Percentiles rank a stretch among this genome's conserved stretches.
Conservation (phyloP, 257 asterid genomes). For the Osmanthus fragrans region DNA sequence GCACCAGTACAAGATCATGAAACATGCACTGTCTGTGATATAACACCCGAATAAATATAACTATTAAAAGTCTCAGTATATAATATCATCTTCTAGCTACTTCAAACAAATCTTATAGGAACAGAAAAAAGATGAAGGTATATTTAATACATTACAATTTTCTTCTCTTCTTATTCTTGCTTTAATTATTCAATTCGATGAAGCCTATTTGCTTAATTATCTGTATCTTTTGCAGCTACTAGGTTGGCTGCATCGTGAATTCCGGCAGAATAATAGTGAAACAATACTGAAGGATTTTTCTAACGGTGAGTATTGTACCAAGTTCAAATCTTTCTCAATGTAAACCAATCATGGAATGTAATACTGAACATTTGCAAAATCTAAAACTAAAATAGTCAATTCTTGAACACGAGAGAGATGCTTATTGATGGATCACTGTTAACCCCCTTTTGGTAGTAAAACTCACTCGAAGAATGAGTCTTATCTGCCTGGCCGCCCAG, state of each 20-base stretch:
- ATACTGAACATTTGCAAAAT: too few species aligned
- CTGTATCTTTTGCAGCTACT: conserved; percentile 40
- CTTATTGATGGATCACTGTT: too few species aligned
- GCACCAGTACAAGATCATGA: neutral
- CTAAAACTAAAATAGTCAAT: neutral
- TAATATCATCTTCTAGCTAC: neutral
- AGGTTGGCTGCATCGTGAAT: conserved; percentile 60
- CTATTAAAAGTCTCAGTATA: conserved; percentile 14
- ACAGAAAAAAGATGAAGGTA: conserved; percentile 44
- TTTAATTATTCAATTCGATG: neutral
- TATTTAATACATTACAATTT: conserved; percentile 10
- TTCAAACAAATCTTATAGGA: neutral
- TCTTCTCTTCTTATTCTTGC: neutral
- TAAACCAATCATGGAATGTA: neutral
- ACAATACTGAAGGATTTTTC: conserved; percentile 40
- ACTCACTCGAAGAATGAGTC: too few species aligned
- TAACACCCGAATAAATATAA: neutral
- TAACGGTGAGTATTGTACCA: conserved; percentile 33
- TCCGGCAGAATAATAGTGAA: conserved; percentile 43
- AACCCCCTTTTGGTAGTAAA: too few species aligned
- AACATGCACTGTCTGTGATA: neutral
- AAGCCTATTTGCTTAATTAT: neutral
- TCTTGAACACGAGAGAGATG: neutral
- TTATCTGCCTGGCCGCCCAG: too few species aligned
- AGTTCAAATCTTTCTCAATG: neutral